Percentiles rank a stretch among this genome's conserved stretches.
phyloP scores from a whole-genome alignment of 306 rosid species.

The Prunus padus region DNA sequence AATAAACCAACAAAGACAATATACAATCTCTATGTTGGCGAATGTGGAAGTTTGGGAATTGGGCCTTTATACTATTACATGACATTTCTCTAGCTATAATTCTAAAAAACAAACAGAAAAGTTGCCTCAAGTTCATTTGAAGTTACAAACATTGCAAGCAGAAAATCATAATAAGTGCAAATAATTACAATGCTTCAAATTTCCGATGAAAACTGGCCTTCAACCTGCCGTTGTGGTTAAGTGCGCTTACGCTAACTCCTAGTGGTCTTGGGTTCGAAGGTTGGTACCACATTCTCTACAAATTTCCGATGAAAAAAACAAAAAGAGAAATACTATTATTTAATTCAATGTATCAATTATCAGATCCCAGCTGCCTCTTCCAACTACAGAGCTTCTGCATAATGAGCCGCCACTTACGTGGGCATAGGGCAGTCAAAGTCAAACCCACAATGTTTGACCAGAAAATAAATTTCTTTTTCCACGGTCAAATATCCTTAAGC shows the following conservation, averaged over 20 bases:
- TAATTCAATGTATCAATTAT: background rate
- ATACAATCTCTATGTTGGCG: background rate
- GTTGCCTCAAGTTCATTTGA: background rate
- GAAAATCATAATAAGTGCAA: background rate
- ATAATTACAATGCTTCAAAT: background rate
- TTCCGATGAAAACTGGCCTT: background rate
- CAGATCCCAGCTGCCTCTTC: background rate
- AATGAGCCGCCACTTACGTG: slow-evolving; percentile 32
- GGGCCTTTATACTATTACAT: too few species aligned
- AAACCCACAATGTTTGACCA: slow-evolving; percentile 86
- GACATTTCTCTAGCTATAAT: background rate
- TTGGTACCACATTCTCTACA: too few species aligned
- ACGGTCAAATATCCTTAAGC: slow-evolving; percentile 72
- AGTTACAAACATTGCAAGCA: background rate
- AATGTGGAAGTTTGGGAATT: background rate
- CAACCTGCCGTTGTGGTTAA: too few species aligned
- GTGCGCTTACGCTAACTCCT: too few species aligned
- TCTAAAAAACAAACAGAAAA: background rate
- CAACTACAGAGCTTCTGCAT: background rate
- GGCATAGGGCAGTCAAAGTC: slow-evolving; percentile 52
- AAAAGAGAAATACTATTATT: background rate
- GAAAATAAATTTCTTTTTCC: slow-evolving; percentile 33
- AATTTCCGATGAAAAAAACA: background rate
- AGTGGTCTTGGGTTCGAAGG: too few species aligned
- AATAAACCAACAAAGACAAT: background rate